Evolutionary conservation across 2,329 filamentous ascomycete species (phyloP).

Genomic region (Eurotiales sp.): DNA sequence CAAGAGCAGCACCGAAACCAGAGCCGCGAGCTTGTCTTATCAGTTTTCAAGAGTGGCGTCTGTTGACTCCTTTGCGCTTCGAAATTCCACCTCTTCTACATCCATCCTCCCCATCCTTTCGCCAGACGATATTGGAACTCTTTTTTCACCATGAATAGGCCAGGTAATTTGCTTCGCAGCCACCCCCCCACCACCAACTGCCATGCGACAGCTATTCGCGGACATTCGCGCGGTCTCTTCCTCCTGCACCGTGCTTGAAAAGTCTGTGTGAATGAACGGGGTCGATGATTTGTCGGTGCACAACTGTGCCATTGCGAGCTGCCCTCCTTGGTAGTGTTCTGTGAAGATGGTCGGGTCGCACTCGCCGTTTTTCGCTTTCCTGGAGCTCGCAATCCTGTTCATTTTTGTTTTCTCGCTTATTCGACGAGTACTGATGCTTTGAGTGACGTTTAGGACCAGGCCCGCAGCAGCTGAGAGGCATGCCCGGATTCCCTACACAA

Average conservation of each 20-base stretch:
- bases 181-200: constrained; percentile 20
- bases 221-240: background rate
- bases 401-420: background rate
- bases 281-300: background rate
- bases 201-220: constrained; percentile 9
- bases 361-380: constrained; percentile 18
- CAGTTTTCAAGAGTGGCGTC: background rate
- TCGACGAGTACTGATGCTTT: background rate
- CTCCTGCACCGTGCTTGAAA: background rate
- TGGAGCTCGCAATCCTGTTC: constrained; percentile 9
- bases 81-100: background rate
- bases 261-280: background rate
- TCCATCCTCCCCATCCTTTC: background rate
- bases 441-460: constrained; percentile 38
- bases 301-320: background rate
- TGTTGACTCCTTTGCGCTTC: background rate
- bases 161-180: constrained; percentile 38
- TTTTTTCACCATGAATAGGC: constrained; percentile 43
- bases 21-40: constrained; percentile 7
- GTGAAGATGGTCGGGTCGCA: background rate
- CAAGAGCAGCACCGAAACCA: constrained; percentile 15
- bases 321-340: background rate
- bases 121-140: background rate
- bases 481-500: constrained; percentile 53
- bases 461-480: constrained; percentile 50